These are phyloP conservation scores for Monascus purpureus DNA, from an alignment of 495 filamentous ascomycete species.

Conservation along the genomic window DNA sequence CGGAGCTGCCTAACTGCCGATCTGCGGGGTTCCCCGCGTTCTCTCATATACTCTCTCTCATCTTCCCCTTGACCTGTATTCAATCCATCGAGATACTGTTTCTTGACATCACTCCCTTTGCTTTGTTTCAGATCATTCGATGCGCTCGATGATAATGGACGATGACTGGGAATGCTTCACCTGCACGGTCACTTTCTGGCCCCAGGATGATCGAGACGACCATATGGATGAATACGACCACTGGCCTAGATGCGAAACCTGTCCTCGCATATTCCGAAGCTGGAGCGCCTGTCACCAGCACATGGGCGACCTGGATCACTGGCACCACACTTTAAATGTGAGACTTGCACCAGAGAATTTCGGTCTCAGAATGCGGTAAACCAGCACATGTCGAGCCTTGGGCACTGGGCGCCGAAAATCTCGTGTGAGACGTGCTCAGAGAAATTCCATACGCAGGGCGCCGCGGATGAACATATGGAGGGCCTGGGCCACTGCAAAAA, in stretches of 20 bases:
- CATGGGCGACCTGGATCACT: conserved; percentile 15
- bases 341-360: conserved; percentile 22
- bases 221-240: background rate
- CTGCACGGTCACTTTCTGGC: background rate
- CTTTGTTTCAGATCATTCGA: too few species aligned
- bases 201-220: background rate
- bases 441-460: conserved; percentile 10
- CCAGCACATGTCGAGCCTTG: conserved; percentile 23
- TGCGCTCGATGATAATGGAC: too few species aligned
- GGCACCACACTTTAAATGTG: conserved; percentile 17
- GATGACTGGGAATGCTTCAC: background rate
- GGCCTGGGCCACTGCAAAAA: conserved; percentile 14
- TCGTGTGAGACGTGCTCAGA: conserved; percentile 24
- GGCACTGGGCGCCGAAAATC: conserved; percentile 16
- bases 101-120: too few species aligned
- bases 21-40: too few species aligned
- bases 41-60: background rate
- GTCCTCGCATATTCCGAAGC: background rate
- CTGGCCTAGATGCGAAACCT: background rate
- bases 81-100: background rate
- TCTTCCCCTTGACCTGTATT: background rate
- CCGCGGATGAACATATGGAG: conserved; percentile 25
- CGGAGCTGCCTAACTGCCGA: too few species aligned
- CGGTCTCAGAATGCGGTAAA: conserved; percentile 5
- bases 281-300: conserved; percentile 10